Evolutionary conservation across 768 basidiomycete genomes (phyloP), one percentile per base, ranked within the genome.

Genomic region (Lactarius deliciosus): DNA sequence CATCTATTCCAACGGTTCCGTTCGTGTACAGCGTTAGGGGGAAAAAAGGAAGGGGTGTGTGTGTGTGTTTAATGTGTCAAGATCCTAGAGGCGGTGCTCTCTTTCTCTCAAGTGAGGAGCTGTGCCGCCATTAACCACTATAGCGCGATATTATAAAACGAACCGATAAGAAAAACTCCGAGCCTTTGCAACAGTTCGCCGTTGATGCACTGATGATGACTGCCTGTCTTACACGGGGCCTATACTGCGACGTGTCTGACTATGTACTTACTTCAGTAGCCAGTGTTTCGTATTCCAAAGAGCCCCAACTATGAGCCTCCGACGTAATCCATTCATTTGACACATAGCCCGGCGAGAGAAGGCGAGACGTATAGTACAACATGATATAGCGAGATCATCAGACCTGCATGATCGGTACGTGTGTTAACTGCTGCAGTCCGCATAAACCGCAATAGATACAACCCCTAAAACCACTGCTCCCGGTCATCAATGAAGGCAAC

Each of bases 341-440:
- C 32, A 62, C 36, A 56, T 25, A 40, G 11, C 43, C 43, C 34
- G 55, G 30, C 7, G 36, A 58, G 22, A 53, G 36, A 57, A 53
- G 61, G 65, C n/a, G 36, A 40, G 56, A 40, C 28, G 43, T 62
- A 66, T 66, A 61, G 61, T 66, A 66, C 65, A 30, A 56, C 32
- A 63, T 28, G 47, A 41, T 22, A 62, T 38, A 30, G 36, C 47
- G 28, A 66, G 56, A 57, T 36, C 61, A 58, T 58, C 61, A 54
- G 45, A 66, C 61, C 36, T 57, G 30, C 65, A 61, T 18, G 65
- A 66, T 62, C 65, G 47, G 38, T 41, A n/a, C 56, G 25, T 36
- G 36, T 22, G n/a, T 47, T 11, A 57, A 58, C 38, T 58, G 50
- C 56, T 43, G 56, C 32, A 32, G 40, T 34, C 40, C 34, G 57